Evolutionary conservation across 1,139 yeast species (phyloP), one percentile per base, ranked within the genome.

Genomic region (Kurtzmaniella natalensis): DNA sequence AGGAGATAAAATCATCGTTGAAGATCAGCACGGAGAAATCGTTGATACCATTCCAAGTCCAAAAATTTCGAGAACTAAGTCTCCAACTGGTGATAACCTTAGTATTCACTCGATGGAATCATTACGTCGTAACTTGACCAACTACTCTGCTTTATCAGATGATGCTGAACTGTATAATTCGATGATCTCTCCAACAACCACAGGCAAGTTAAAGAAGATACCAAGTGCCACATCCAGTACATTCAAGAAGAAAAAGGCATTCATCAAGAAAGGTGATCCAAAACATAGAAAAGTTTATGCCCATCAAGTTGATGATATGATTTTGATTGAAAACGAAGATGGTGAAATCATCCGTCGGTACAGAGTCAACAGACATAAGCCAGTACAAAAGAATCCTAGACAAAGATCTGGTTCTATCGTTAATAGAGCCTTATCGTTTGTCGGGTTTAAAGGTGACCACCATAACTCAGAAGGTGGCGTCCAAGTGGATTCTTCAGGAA

Each of bases 301-400:
- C 6, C 71, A 68, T 48, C 72, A 66, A 51, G 53, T 68, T 32
- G 94, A 81, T 50, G 78, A 87, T 50, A 69, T 80, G 42, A 76
- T 92, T 37, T 71, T 88, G 40, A 81, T 92, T 42, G 98, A 92
- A 56, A 85, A 88, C 51, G 87, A 76, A 31, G 95, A 88, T 24
- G 98, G 98, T 44, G 97, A 92, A 47, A 78, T 92, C 38, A 67
- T 92, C 30, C 76, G 95, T 50, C 71, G 95, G 38, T 92, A 88
- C 59, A 75, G 66, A 46, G 80, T 87, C 36, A 83, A 81, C 46
- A 70, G 74, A 13, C 85, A 78, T 42, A 49, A 47, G 1, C 36
- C 43, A 3, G 26, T 11, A 5, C 34, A 20, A 17, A 16, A 22
- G 11, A 18, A 3, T 8, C 23, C 25, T 11, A 44, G 64, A 30